Evolutionary conservation across 495 filamentous ascomycete species (phyloP).

Genomic region (Lasiosphaeria miniovina): DNA sequence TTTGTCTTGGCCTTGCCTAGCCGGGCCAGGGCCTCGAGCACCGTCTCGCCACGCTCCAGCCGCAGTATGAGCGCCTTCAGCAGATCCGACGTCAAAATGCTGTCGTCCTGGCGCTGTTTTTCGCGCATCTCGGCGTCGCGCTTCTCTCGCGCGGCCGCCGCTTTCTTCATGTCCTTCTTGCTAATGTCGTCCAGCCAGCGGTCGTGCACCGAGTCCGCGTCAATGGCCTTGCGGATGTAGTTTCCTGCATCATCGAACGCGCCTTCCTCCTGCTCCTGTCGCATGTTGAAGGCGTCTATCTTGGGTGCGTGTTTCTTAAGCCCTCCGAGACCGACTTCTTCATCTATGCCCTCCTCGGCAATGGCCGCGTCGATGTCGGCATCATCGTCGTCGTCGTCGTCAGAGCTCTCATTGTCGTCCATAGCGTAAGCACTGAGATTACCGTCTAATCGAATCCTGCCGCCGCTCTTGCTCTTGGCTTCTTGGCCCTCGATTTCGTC

Average conservation of each 20-base stretch:
- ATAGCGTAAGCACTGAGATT: slow-evolving; percentile 48
- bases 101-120: slow-evolving; percentile 68
- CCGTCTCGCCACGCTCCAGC: slow-evolving; percentile 81
- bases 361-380: slow-evolving; percentile 65
- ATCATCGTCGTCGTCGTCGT: slow-evolving; percentile 70
- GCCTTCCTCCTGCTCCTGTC: slow-evolving; percentile 85
- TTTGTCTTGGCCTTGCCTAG: slow-evolving; percentile 68
- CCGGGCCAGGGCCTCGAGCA: slow-evolving; percentile 81
- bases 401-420: slow-evolving; percentile 57
- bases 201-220: slow-evolving; percentile 89
- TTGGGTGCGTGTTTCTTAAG: slow-evolving; percentile 95
- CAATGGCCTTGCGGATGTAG: slow-evolving; percentile 81
- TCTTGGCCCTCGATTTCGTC: slow-evolving; percentile 87
- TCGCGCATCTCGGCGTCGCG: slow-evolving; percentile 71
- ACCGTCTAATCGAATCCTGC: slow-evolving; percentile 52
- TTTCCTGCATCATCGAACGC: slow-evolving; percentile 87
- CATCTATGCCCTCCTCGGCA: slow-evolving; percentile 68
- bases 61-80: slow-evolving; percentile 66
- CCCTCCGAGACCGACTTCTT: slow-evolving; percentile 83
- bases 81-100: slow-evolving; percentile 68
- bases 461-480: slow-evolving; percentile 66
- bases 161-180: slow-evolving; percentile 87
- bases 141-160: slow-evolving; percentile 83
- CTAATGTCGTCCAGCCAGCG: slow-evolving; percentile 87
- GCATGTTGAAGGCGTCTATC: slow-evolving; percentile 95